phyloP scores from a whole-genome alignment of 208 protist genomes.

The Zelonia costaricensis region DNA sequence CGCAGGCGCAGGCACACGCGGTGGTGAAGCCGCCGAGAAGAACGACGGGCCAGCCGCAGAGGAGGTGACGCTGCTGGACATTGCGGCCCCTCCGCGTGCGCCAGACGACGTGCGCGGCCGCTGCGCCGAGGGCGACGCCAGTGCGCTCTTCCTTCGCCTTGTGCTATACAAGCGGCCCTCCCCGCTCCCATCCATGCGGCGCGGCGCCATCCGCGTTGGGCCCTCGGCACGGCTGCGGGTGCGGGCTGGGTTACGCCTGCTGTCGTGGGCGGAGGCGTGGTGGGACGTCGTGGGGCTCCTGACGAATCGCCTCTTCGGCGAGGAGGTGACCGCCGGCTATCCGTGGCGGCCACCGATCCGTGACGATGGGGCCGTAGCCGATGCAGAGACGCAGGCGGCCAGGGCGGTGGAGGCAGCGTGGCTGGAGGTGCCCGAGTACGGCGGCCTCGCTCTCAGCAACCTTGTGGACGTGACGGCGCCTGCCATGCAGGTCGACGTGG shows the following conservation, averaged over 20 bases:
- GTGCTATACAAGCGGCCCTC: constrained; percentile 5
- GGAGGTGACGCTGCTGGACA: constrained; percentile 2
- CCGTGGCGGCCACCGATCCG: constrained; percentile 15
- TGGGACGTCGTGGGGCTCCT: constrained; percentile 25
- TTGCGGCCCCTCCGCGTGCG: background rate
- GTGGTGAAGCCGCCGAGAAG: no score
- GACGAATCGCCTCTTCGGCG: constrained; percentile 25
- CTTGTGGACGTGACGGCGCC: constrained; percentile 3
- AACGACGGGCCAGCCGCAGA: no score
- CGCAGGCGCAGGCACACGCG: no score
- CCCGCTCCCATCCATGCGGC: constrained; percentile 20
- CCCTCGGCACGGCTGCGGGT: constrained; percentile 7
- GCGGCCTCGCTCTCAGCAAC: background rate
- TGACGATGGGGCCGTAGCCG: background rate
- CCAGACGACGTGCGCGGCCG: background rate
- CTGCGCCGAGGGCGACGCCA: background rate
- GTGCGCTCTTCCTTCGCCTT: constrained; percentile 17
- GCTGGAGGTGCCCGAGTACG: background rate
- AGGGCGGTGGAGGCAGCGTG: background rate
- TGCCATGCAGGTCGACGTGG: constrained; percentile 3
- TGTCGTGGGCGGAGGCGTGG: constrained; percentile 24
- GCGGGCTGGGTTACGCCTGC: constrained; percentile 6
- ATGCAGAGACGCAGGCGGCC: background rate
- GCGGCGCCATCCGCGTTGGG: constrained; percentile 3
- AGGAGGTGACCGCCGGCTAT: constrained; percentile 19